Evolutionary conservation across 352 stramenopile genomes (phyloP), one percentile per base, ranked within the genome.

Genomic region (Pythium vanterpoolii): DNA sequence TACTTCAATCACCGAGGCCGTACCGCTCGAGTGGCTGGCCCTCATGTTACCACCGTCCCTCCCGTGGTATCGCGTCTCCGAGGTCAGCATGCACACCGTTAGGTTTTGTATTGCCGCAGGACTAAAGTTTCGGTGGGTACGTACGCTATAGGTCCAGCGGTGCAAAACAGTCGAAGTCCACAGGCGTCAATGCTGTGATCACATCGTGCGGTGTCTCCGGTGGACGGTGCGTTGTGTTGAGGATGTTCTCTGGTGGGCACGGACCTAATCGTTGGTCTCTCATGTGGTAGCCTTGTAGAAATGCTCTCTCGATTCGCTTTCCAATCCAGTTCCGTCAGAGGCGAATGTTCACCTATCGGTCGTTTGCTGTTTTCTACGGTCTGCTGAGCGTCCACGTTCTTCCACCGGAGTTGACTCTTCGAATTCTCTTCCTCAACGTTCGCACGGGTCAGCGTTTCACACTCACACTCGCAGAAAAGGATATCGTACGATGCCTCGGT

Each of bases 251-350:
- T 79, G 72, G 72, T 63, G 63, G 57, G 65, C n/a, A n/a, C n/a
- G n/a, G n/a, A n/a, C n/a, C n/a, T n/a, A n/a, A n/a, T n/a, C n/a
- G n/a, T 50, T 40, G 46, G 9, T 30, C 19, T 19, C 16, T 24
- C 30, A 44, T 44, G 11, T 56, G 11, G 5, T 42, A n/a, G 10
- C 31, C 26, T 1, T 49, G 16, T 27, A 51, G 23, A 2, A 23
- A 54, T 14, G 43, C 58, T 4, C 36, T 79, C 6, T 24, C 33
- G 3, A 5, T 74, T n/a, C 21, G 48, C 3, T 70, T 79, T 13
- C 71, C 68, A 1, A 65, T 78, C 42, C 71, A 71, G 44, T 68
- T 68, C 24, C 71, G 69, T 3, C 55, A 72, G 26, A 71, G 62
- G 6, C 53, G 70, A 1, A 66, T 74, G 34, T 65, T 83, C 21